phyloP scores from a whole-genome alignment of 2,329 filamentous ascomycete genomes.

The Colletotrichum lupini region DNA sequence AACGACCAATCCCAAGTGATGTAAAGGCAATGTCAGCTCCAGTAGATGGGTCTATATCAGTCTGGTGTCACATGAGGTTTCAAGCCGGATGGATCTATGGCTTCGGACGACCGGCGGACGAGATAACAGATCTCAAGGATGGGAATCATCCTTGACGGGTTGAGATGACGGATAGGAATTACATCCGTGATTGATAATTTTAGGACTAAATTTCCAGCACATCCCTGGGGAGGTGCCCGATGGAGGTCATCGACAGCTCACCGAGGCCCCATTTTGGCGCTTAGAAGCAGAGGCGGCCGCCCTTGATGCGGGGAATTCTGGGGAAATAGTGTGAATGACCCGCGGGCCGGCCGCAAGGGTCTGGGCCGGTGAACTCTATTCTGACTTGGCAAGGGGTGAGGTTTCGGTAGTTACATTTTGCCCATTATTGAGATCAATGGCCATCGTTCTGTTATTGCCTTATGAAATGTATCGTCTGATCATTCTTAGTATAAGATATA shows the following conservation, averaged over 20 bases:
- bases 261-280: neutral
- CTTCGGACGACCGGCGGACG: neutral
- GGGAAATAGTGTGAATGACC: neutral
- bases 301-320: neutral
- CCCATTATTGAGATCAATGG: neutral
- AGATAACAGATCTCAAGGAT: neutral
- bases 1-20: neutral
- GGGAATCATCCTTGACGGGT: neutral
- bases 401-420: neutral
- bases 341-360: neutral
- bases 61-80: constrained; percentile 2
- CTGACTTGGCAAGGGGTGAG: neutral
- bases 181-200: neutral
- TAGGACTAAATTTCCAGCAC: neutral
- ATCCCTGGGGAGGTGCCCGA: neutral
- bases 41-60: neutral
- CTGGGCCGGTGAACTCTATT: neutral
- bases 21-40: neutral
- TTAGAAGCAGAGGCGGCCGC: neutral
- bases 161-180: neutral
- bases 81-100: neutral
- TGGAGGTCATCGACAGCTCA: neutral
- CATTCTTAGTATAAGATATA: neutral
- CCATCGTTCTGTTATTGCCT: neutral
- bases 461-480: neutral